Conservation (phyloP, 257 asterid genomes). For the Hygrophila difformis region DNA sequence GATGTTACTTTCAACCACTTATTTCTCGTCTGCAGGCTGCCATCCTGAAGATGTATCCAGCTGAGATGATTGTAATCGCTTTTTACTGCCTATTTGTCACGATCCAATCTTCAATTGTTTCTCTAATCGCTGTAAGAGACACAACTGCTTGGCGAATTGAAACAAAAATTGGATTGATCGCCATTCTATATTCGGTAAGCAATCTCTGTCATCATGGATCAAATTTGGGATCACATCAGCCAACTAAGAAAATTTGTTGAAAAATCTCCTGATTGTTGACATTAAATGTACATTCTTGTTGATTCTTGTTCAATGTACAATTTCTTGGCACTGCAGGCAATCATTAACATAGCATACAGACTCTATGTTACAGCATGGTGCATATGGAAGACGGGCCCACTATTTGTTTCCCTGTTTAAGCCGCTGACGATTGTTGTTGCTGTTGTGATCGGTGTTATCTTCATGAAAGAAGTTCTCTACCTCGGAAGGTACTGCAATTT, state of each 20-base stretch:
- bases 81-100: constrained; percentile 40
- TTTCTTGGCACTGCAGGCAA: constrained; percentile 23
- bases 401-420: constrained; percentile 45
- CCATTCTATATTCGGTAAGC: constrained; percentile 41
- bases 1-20: no score
- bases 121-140: constrained; percentile 39
- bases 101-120: constrained; percentile 31
- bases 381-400: constrained; percentile 39
- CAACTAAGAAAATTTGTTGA: no score
- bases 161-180: constrained; percentile 30
- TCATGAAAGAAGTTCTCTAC: constrained; percentile 35
- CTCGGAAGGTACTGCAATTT: constrained; percentile 47
- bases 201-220: neutral
- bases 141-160: constrained; percentile 33
- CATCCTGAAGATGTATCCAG: constrained; percentile 42
- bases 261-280: no score
- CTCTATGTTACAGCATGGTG: constrained; percentile 51
- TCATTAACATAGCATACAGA: constrained; percentile 38
- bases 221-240: neutral
- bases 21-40: constrained; percentile 29
- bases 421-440: constrained; percentile 37
- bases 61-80: constrained; percentile 40
- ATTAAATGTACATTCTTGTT: no score
- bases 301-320: neutral
- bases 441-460: constrained; percentile 35